These are phyloP conservation scores for Rhexocercosporidium sp. DNA, from an alignment of 2,329 filamentous ascomycete species.

Conservation along the genomic window DNA sequence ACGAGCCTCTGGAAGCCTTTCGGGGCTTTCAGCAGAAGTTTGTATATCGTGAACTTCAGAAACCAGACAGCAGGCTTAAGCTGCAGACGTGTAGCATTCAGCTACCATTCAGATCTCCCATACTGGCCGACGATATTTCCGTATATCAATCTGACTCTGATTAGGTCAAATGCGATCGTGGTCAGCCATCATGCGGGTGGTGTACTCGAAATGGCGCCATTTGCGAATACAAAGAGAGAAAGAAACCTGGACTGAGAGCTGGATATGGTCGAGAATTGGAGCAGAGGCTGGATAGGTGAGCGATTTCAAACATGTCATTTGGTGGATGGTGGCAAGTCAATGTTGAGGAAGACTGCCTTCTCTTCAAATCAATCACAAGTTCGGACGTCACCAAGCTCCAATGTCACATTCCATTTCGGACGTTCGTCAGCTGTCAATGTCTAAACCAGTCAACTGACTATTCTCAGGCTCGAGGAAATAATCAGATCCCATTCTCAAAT, in stretches of 20 bases:
- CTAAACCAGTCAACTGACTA: neutral
- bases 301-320: neutral
- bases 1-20: neutral
- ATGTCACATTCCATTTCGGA: neutral
- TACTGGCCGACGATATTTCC: neutral
- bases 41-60: neutral
- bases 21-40: neutral
- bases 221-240: conserved; percentile 73
- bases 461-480: conserved; percentile 62
- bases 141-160: conserved; percentile 23
- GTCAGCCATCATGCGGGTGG: conserved; percentile 74
- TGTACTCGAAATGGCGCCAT: conserved; percentile 65
- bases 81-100: neutral
- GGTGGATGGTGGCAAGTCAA: neutral
- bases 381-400: neutral
- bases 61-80: neutral
- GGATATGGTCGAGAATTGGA: conserved; percentile 77
- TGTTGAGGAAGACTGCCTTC: neutral
- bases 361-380: neutral
- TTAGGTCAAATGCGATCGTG: conserved; percentile 76
- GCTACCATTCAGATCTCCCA: neutral
- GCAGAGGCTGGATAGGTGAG: conserved; percentile 65
- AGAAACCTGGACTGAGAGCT: conserved; percentile 66
- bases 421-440: neutral
- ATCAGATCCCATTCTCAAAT: conserved; percentile 70